A percentile compares a stretch with the other conserved stretches of the same genome.
These are phyloP conservation scores for Kazachstania bromeliacearum DNA, from an alignment of 805 yeast species.

Conservation along the genomic window DNA sequence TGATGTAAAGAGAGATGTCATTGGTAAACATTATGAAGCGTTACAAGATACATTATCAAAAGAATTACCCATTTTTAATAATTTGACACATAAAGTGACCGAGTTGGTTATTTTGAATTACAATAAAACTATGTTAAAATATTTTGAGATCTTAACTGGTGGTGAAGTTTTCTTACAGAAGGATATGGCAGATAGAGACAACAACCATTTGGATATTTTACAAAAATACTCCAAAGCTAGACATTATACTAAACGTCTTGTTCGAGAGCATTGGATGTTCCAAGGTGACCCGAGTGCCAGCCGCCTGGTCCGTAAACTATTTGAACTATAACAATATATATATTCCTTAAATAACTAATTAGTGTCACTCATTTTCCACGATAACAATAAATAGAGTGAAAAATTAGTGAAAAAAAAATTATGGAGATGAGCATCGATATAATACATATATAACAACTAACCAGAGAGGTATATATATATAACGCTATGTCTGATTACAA, in stretches of 20 bases:
- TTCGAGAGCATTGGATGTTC: slow-evolving; percentile 23
- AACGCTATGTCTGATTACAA: slow-evolving; percentile 13
- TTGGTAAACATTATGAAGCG: slow-evolving; percentile 22
- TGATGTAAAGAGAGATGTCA: slow-evolving; percentile 21
- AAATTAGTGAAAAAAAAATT: too few species aligned
- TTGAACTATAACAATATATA: slow-evolving; percentile 18
- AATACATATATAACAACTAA: too few species aligned
- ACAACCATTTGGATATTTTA: slow-evolving; percentile 28
- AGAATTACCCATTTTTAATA: slow-evolving; percentile 26
- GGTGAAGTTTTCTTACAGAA: slow-evolving; percentile 19
- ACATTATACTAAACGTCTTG: slow-evolving; percentile 22
- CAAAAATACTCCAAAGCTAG: slow-evolving; percentile 27
- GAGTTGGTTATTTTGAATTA: slow-evolving; percentile 18
- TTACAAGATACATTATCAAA: slow-evolving; percentile 22
- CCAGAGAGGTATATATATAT: too few species aligned
- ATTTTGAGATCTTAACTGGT: slow-evolving; percentile 29
- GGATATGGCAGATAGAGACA: slow-evolving; percentile 16
- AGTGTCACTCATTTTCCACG: too few species aligned
- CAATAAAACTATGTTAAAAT: slow-evolving; percentile 16
- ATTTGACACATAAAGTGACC: slow-evolving; percentile 7
- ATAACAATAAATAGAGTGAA: too few species aligned
- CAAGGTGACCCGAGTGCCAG: slow-evolving; percentile 16
- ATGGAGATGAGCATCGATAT: too few species aligned
- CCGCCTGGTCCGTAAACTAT: slow-evolving; percentile 19
- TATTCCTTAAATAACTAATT: too few species aligned